A percentile compares a stretch with the other conserved stretches of the same genome.
These are phyloP conservation scores for Fusarium algeriense DNA, from an alignment of 2,329 filamentous ascomycete genomes.

Conservation along the genomic window DNA sequence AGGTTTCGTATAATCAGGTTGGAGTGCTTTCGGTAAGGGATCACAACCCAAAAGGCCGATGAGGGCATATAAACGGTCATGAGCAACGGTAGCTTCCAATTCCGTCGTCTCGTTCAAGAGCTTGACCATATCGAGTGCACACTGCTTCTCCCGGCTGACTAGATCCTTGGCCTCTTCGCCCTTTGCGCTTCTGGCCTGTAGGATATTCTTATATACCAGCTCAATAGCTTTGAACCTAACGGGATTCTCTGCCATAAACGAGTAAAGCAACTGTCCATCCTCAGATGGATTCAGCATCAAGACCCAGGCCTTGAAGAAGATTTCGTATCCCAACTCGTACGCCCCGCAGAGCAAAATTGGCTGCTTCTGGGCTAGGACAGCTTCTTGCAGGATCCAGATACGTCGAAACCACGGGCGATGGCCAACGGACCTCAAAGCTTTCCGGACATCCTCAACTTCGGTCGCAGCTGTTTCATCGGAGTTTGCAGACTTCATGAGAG, in stretches of 20 bases:
- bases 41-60: constrained; percentile 19
- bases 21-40: background rate
- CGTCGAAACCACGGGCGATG: constrained; percentile 23
- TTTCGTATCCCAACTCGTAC: background rate
- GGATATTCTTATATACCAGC: background rate
- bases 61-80: constrained; percentile 20
- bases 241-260: constrained; percentile 2
- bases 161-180: fast-evolving
- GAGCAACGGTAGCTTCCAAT: constrained; percentile 21
- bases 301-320: constrained; percentile 25
- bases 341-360: background rate
- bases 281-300: constrained; percentile 5
- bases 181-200: fast-evolving
- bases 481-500: background rate
- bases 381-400: constrained; percentile 33
- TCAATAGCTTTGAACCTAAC: constrained; percentile 19
- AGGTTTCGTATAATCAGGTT: background rate
- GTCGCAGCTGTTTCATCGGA: fast-evolving
- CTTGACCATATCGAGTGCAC: background rate
- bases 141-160: background rate
- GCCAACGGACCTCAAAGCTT: background rate
- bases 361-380: background rate
- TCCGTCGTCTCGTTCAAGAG: constrained; percentile 13
- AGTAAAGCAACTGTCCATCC: constrained; percentile 11
- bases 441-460: background rate